Conservation (phyloP, 495 filamentous ascomycete species). For the Hyaloscypha bicolor region DNA sequence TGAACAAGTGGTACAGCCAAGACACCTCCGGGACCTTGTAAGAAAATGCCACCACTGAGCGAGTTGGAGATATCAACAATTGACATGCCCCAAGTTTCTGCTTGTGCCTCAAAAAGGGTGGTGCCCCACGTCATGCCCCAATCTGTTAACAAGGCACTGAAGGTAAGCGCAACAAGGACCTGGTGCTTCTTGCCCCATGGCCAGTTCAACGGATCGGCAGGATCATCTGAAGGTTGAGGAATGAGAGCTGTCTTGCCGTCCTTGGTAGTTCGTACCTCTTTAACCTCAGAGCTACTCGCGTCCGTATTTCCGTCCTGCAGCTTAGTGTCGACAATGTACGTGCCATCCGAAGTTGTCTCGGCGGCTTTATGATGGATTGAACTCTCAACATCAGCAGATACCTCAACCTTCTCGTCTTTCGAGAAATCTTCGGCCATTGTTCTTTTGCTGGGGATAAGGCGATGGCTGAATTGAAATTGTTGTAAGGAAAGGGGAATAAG, state of each 20-base stretch:
- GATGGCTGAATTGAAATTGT: too few species aligned
- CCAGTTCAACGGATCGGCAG: conserved; percentile 67
- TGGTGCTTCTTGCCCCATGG: conserved; percentile 33
- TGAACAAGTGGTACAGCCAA: conserved; percentile 19
- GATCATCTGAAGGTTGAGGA: conserved; percentile 58
- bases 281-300: neutral
- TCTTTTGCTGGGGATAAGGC: too few species aligned
- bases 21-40: conserved; percentile 20
- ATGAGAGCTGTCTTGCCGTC: conserved; percentile 54
- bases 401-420: neutral
- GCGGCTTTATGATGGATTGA: neutral
- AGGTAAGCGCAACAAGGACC: conserved; percentile 19
- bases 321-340: conserved; percentile 1
- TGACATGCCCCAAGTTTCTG: conserved; percentile 14
- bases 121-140: conserved; percentile 25
- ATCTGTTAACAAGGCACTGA: conserved; percentile 18
- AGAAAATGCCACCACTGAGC: conserved; percentile 20
- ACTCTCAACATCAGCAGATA: neutral
- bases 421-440: neutral
- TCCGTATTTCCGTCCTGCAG: neutral
- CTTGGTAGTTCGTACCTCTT: conserved; percentile 8
- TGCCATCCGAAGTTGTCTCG: neutral
- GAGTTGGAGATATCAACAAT: conserved; percentile 21
- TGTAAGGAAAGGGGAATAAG: too few species aligned
- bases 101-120: conserved; percentile 21